Conservation (phyloP, 208 protist genomes). For the Wallacemonas sp. region DNA sequence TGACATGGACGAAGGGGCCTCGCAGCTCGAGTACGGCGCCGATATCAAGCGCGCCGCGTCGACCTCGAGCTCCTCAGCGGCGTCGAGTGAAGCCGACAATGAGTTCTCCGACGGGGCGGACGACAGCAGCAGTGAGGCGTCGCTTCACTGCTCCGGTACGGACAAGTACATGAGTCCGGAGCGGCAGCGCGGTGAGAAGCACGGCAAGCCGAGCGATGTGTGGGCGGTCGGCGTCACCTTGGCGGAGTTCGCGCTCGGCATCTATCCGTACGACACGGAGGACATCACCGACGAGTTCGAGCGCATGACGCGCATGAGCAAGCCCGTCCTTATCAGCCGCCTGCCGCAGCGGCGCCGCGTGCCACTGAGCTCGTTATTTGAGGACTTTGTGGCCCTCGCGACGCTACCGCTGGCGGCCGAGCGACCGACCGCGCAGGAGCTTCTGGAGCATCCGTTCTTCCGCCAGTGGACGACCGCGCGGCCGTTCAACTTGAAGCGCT, state of each 20-base stretch:
- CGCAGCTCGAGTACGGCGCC: conserved; percentile 9
- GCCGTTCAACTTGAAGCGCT: conserved; percentile 77
- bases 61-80: conserved; percentile 3
- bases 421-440: conserved; percentile 73
- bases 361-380: conserved; percentile 56
- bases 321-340: conserved; percentile 43
- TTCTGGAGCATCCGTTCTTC: conserved; percentile 91
- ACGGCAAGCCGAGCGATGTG: conserved; percentile 83
- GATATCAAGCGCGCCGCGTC: conserved; percentile 11
- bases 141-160: conserved; percentile 77
- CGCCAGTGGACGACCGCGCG: conserved; percentile 59
- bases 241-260: conserved; percentile 83
- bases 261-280: conserved; percentile 74
- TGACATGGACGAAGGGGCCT: not conserved
- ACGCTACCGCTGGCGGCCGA: conserved; percentile 60
- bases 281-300: conserved; percentile 75
- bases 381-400: conserved; percentile 70
- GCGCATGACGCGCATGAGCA: conserved; percentile 41
- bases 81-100: not conserved
- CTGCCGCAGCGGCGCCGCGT: conserved; percentile 35
- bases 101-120: conserved; percentile 17
- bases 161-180: conserved; percentile 91
- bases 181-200: conserved; percentile 73
- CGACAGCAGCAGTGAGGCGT: not conserved
- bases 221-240: conserved; percentile 91